Evolutionary conservation across 345 rosid species (phyloP).

Genomic region (Salix exigua): DNA sequence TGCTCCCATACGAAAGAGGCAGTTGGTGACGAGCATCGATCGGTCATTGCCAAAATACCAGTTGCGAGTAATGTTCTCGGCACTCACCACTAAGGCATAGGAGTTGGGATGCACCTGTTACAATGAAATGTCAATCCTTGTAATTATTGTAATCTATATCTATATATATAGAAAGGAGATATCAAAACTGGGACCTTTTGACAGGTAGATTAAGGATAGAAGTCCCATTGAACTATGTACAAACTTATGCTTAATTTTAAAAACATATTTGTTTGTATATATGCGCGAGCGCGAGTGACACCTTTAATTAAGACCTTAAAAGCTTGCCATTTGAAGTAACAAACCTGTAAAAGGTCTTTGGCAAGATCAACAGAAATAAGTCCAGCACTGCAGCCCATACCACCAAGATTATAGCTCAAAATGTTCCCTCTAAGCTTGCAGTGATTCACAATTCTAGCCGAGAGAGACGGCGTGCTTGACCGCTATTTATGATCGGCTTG

Average conservation of each 20-base stretch:
- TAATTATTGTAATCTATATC: neutral
- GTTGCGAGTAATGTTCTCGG: slow-evolving; percentile 18
- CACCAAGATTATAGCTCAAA: slow-evolving; percentile 24
- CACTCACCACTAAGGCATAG: slow-evolving; percentile 26
- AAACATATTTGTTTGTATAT: no score
- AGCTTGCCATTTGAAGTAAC: neutral
- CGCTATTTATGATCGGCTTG: no score
- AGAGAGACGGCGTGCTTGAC: slow-evolving; percentile 19
- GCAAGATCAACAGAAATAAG: slow-evolving; percentile 17
- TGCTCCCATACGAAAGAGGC: slow-evolving; percentile 27
- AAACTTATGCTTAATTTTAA: no score
- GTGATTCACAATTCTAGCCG: slow-evolving; percentile 15
- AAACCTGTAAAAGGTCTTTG: slow-evolving; percentile 11
- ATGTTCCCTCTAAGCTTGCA: slow-evolving; percentile 21
- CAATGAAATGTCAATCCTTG: neutral
- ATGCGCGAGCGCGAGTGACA: no score
- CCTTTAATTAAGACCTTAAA: no score
- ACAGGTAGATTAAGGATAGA: no score
- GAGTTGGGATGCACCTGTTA: slow-evolving; percentile 16
- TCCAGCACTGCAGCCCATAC: slow-evolving; percentile 33
- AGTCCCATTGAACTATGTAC: no score
- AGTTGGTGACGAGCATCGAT: slow-evolving; percentile 26
- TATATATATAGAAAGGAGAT: no score
- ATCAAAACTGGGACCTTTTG: no score
- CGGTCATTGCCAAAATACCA: slow-evolving; percentile 23